Evolutionary conservation across 306 rosid genomes (phyloP).

Genomic region (Castanea mollissima): DNA sequence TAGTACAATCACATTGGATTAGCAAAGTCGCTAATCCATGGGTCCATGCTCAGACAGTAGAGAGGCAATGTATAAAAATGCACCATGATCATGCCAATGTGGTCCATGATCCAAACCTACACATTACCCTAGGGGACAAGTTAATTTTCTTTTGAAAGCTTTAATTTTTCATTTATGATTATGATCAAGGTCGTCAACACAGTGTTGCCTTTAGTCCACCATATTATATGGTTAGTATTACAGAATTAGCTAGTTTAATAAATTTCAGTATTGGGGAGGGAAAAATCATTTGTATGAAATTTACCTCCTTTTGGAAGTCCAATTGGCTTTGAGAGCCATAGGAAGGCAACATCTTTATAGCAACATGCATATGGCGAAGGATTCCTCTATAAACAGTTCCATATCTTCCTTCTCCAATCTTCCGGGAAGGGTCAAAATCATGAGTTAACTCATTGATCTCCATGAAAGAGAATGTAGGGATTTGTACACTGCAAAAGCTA

Average conservation of each 20-base stretch:
- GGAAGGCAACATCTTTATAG: slow-evolving; percentile 89
- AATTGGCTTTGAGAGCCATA: slow-evolving; percentile 68
- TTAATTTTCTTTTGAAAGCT: neutral
- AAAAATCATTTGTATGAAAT: slow-evolving; percentile 11
- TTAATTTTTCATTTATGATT: neutral
- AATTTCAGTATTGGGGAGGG: neutral
- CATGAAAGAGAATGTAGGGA: slow-evolving; percentile 76
- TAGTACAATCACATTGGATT: too few species aligned
- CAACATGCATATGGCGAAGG: slow-evolving; percentile 78
- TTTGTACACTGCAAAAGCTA: slow-evolving; percentile 39
- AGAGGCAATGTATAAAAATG: neutral
- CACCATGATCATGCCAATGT: neutral
- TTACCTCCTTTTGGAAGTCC: slow-evolving; percentile 73
- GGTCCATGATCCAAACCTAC: neutral
- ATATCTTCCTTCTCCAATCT: slow-evolving; percentile 81
- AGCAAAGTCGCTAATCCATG: neutral
- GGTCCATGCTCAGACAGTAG: neutral
- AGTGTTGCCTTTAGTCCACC: neutral
- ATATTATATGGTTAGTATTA: neutral
- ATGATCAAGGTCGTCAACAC: neutral
- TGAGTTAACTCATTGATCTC: slow-evolving; percentile 85
- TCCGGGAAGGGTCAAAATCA: slow-evolving; percentile 87
- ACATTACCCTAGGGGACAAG: neutral
- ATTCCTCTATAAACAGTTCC: slow-evolving; percentile 85
- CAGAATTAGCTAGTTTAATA: neutral